Conservation (phyloP, 2,329 filamentous ascomycete species). For the Cladosporium sphaerospermum region DNA sequence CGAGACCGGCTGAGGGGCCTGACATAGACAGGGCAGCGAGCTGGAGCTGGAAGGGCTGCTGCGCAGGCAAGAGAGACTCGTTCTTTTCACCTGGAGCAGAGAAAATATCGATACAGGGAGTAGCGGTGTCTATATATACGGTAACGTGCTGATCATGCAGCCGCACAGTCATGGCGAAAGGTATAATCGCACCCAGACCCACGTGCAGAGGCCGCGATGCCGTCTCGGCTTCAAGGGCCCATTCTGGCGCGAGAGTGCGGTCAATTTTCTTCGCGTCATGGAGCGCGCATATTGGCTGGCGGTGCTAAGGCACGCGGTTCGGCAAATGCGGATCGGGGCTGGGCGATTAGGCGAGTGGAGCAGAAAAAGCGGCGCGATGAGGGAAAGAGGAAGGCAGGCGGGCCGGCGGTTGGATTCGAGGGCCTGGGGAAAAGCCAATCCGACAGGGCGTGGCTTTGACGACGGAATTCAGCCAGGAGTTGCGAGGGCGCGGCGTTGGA, state of each 20-base stretch:
- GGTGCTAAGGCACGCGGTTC: neutral
- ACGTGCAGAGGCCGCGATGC: neutral
- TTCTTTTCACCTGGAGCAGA: no score
- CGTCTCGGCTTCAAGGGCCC: neutral
- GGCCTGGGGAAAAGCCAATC: neutral
- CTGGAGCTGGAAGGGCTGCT: neutral
- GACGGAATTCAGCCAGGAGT: neutral
- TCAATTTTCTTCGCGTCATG: constrained; percentile 10
- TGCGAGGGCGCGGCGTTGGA: neutral
- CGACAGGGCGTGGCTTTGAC: neutral
- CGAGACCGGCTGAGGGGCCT: neutral
- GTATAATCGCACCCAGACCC: neutral
- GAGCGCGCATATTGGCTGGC: neutral
- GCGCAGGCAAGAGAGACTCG: no score
- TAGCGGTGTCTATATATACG: neutral
- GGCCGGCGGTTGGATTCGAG: neutral
- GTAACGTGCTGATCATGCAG: neutral
- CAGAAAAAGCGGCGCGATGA: neutral
- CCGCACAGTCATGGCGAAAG: neutral
- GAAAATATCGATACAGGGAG: neutral
- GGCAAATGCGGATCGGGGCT: neutral
- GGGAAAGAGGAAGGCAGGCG: neutral
- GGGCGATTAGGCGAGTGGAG: neutral
- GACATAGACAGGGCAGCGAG: constrained; percentile 4
- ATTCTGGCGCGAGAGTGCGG: neutral